Conservation (phyloP, 768 basidiomycete species). For the Hemileccinum impolitum region DNA sequence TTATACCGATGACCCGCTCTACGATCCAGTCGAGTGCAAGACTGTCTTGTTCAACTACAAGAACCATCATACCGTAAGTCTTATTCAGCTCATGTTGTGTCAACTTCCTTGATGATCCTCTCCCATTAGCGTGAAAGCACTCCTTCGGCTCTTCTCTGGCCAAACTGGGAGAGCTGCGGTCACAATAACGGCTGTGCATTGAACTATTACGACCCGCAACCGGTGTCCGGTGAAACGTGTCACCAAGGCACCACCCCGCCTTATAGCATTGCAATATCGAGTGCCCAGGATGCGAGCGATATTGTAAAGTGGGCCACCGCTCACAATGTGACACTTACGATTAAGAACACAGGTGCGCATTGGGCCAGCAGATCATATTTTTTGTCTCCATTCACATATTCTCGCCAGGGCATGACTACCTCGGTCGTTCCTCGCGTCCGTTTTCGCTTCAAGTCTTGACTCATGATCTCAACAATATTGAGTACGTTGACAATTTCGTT, state of each 20-base stretch:
- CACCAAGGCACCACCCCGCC: constrained; percentile 16
- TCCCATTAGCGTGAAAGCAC: constrained; percentile 10
- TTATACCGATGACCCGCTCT: constrained; percentile 8
- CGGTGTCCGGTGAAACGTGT: constrained; percentile 6
- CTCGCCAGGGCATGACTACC: constrained; percentile 13
- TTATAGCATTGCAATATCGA: constrained; percentile 13
- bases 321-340: constrained; percentile 13
- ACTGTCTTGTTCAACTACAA: constrained; percentile 11
- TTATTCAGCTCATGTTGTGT: not conserved
- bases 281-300: constrained; percentile 15
- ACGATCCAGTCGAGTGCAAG: constrained; percentile 4
- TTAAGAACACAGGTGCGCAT: constrained; percentile 20
- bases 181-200: constrained; percentile 11
- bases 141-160: constrained; percentile 18
- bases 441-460: constrained; percentile 19
- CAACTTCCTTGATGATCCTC: too few species aligned
- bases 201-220: constrained; percentile 18
- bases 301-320: constrained; percentile 16
- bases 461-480: constrained; percentile 7
- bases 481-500: constrained; percentile 11
- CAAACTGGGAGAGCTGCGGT: constrained; percentile 21
- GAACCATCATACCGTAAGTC: constrained; percentile 6
- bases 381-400: not conserved
- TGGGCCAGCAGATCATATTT: not conserved
- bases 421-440: constrained; percentile 17